Base-by-base conservation (phyloP, 768 basidiomycete genomes). In the Psilocybe tampanensis region DNA sequence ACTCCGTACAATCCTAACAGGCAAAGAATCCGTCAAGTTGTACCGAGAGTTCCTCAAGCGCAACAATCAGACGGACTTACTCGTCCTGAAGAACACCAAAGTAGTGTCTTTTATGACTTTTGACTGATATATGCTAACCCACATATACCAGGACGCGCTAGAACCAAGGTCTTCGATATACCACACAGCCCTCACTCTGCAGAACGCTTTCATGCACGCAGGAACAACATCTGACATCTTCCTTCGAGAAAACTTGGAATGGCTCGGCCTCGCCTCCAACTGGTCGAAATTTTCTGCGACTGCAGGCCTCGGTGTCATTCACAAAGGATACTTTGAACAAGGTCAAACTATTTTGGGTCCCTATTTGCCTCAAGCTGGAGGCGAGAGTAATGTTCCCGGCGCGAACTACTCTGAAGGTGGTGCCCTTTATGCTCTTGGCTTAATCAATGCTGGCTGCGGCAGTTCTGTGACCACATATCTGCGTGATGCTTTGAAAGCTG, bases 261-360 rank as follows among this genome's bases (percentile, higher is more conserved):
- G 95, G 95, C 84, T 99, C 3, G 92, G 86, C 9, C 83, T 93
- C 52, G 97, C 97, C 2, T 89, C 89, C 23, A 98, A 99, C 70
- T 99, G 97, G 97, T 92, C 94, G 24, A 99, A 98, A 68, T 99
- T 98, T 75, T 93, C 94, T 3, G 94, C 97, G 6, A 98, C 97
- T 12, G 95, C 97, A 18, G 95, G 92, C 8, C 85, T 99, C 21
- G 97, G 97, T 60, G 92, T 98, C 54, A 98, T 99, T 61, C 94
- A 98, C 77, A 95, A 96, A 68, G 97, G 97, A 42, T 95, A 95
- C 70, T 92, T 94, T 65, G 86, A 94, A 65, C 89, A 96, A 71
- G 95, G 95, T 47, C 89, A 91, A 84, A 86, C 85, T 44, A 92
- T 98, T 52, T 85, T 99, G 22, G 88, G 90, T 3, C 97, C 97